Conservation (phyloP, 805 yeast genomes). For the Lachancea dasiensis region DNA sequence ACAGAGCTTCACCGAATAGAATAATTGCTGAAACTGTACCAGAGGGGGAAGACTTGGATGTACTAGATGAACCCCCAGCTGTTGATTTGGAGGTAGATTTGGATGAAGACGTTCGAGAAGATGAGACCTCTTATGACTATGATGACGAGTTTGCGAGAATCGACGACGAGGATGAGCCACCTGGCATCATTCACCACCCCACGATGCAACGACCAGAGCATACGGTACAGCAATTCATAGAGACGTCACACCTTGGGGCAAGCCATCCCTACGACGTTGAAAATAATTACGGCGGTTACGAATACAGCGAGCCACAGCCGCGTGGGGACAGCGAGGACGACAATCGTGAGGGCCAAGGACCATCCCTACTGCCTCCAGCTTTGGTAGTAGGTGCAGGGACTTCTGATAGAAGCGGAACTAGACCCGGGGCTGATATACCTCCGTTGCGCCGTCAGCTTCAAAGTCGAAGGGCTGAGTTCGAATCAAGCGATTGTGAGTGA, state of each 20-base stretch:
- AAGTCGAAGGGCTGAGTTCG: neutral
- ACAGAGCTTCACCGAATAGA: neutral
- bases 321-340: neutral
- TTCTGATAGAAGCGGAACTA: neutral
- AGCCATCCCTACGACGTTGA: slow-evolving; percentile 20
- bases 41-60: no score
- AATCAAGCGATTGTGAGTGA: slow-evolving; percentile 3
- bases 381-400: neutral
- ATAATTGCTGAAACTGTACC: no score
- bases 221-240: slow-evolving; percentile 22
- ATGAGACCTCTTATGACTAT: slow-evolving; percentile 34
- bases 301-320: slow-evolving; percentile 19
- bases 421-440: neutral
- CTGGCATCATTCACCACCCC: slow-evolving; percentile 19
- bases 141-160: slow-evolving; percentile 33
- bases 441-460: neutral
- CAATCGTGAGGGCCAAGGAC: neutral
- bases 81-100: slow-evolving; percentile 28
- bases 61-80: neutral
- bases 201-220: slow-evolving; percentile 13
- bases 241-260: slow-evolving; percentile 17
- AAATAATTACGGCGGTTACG: slow-evolving; percentile 19
- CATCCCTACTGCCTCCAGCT: slow-evolving; percentile 1
- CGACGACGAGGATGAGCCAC: slow-evolving; percentile 22
- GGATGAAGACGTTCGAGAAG: slow-evolving; percentile 43